phyloP scores from a whole-genome alignment of 371 early-diverging fungal genomes.

The Dinochytrium kinnereticum region DNA sequence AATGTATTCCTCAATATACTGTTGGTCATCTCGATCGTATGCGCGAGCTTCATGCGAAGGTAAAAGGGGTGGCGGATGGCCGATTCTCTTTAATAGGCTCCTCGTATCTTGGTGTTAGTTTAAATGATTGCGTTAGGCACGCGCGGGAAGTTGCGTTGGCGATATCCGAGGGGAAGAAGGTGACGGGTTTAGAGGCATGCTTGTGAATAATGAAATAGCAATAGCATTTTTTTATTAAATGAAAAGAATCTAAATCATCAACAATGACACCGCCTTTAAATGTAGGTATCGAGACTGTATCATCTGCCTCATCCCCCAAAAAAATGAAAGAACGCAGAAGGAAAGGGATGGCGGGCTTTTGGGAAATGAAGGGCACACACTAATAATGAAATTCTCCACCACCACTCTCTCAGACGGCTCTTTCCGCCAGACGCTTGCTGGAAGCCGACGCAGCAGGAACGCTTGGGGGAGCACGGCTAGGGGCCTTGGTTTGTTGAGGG shows the following conservation, averaged over 20 bases:
- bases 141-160: conserved; percentile 64
- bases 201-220: too few species aligned
- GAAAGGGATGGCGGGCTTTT: too few species aligned
- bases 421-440: not conserved
- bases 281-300: too few species aligned
- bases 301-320: not conserved
- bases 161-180: conserved; percentile 11
- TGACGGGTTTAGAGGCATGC: conserved; percentile 59
- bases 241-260: not conserved
- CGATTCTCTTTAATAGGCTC: conserved; percentile 79
- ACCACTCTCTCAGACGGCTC: not conserved
- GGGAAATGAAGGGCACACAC: too few species aligned
- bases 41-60: conserved; percentile 60
- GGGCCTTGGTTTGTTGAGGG: not conserved
- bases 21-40: conserved; percentile 81
- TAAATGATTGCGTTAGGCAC: conserved; percentile 84
- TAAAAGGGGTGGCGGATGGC: conserved; percentile 55
- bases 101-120: conserved; percentile 83
- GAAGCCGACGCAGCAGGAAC: not conserved
- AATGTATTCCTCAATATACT: conserved; percentile 91
- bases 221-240: not conserved
- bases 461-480: conserved; percentile 4
- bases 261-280: too few species aligned
- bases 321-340: too few species aligned
- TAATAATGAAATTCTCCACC: not conserved